Evolutionary conservation across 2,329 filamentous ascomycete species (phyloP).

Genomic region (Fusarium fujikuroi): DNA sequence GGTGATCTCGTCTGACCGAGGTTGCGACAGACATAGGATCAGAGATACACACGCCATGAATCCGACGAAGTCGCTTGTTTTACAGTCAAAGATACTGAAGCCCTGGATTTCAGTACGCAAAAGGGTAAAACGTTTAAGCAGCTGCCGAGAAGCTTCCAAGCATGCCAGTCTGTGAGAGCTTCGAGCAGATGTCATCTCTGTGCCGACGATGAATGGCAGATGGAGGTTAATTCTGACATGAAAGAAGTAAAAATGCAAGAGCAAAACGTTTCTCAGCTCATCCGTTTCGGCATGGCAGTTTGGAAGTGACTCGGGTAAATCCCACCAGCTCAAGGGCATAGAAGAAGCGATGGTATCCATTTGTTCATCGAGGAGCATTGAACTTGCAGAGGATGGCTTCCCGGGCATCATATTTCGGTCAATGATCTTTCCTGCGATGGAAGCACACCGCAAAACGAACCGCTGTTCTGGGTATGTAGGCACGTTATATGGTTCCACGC

Average conservation of each 20-base stretch:
- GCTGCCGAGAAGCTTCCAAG: neutral
- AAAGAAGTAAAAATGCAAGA: neutral
- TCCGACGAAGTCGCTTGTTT: neutral
- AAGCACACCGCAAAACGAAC: neutral
- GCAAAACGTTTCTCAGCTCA: neutral
- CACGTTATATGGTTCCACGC: neutral
- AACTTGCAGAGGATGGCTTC: neutral
- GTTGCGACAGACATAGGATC: neutral
- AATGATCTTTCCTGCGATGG: neutral
- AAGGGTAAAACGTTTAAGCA: neutral
- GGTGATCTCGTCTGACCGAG: too few species aligned
- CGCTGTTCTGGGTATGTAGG: neutral
- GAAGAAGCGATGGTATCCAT: neutral
- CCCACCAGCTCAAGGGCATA: neutral
- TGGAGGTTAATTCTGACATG: neutral
- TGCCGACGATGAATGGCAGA: neutral
- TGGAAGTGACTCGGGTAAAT: neutral
- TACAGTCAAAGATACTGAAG: neutral
- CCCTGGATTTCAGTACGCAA: neutral
- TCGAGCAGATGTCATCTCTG: neutral
- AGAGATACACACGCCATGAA: neutral
- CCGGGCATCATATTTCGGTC: neutral
- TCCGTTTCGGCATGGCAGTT: neutral
- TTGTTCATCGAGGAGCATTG: neutral
- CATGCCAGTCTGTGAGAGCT: neutral